Evolutionary conservation across 208 protist species (phyloP).

Genomic region (Acanthamoeba castellanii): DNA sequence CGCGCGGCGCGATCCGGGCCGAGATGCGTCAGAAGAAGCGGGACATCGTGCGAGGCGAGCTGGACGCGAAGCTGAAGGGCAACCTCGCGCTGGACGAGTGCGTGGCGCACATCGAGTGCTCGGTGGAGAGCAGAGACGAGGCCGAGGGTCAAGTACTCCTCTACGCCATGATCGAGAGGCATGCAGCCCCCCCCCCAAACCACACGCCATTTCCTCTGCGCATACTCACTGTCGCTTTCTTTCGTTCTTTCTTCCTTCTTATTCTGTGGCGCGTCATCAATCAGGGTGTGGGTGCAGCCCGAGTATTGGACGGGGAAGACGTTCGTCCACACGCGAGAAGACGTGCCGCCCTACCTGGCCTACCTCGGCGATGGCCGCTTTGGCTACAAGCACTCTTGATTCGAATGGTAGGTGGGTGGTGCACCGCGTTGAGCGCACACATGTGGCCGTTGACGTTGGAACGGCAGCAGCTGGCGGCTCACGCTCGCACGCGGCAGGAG

Average conservation of each 20-base stretch:
- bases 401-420: not conserved
- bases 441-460: too few species aligned
- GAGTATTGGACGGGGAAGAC: constrained; percentile 66
- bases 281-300: constrained; percentile 15
- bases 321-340: not conserved
- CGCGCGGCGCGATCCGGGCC: not conserved
- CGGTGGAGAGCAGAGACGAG: not conserved
- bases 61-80: not conserved
- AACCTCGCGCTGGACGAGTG: constrained; percentile 16
- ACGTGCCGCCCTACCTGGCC: constrained; percentile 57
- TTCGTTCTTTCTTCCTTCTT: not conserved
- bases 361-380: constrained; percentile 42
- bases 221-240: not conserved
- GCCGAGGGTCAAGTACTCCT: not conserved
- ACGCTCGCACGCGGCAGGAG: too few species aligned
- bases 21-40: constrained; percentile 11
- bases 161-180: constrained; percentile 35
- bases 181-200: too few species aligned
- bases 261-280: not conserved
- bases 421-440: too few species aligned
- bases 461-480: too few species aligned
- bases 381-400: constrained; percentile 29
- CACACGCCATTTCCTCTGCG: not conserved
- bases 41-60: constrained; percentile 14
- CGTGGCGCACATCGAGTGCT: constrained; percentile 60